phyloP scores from a whole-genome alignment of 73 alveolate species.

The Paramecium tetraurelia region DNA sequence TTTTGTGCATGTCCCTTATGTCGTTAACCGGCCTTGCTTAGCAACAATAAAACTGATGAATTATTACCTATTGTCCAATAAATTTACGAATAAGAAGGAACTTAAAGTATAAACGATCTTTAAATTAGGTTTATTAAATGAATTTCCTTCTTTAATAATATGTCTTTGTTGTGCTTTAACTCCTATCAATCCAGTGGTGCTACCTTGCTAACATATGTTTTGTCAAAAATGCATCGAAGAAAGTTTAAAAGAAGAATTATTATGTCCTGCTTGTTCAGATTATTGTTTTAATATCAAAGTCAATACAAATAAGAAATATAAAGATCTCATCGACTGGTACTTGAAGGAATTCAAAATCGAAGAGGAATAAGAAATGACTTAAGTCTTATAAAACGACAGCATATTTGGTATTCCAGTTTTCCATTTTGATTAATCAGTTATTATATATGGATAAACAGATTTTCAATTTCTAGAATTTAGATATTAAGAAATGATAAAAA shows the following conservation, averaged over 20 bases:
- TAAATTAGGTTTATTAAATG: slow-evolving; percentile 16
- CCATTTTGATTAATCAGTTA: neutral
- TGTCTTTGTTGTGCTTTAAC: slow-evolving; percentile 43
- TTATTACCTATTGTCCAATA: neutral
- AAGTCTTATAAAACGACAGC: too few species aligned
- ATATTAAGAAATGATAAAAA: slow-evolving; percentile 19
- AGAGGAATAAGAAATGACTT: neutral
- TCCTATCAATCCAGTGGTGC: slow-evolving; percentile 26
- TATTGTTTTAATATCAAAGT: neutral
- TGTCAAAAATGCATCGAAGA: slow-evolving; percentile 7
- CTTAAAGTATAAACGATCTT: neutral
- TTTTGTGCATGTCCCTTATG: slow-evolving; percentile 45
- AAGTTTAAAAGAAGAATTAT: neutral
- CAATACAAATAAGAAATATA: slow-evolving; percentile 17
- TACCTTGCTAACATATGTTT: slow-evolving; percentile 11
- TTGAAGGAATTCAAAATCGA: neutral
- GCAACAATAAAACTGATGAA: neutral
- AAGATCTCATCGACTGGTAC: slow-evolving; percentile 38
- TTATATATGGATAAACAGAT: neutral
- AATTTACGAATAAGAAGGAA: slow-evolving; percentile 6
- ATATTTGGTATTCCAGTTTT: slow-evolving; percentile 20
- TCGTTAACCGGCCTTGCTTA: neutral
- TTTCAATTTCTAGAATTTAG: neutral
- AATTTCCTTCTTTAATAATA: slow-evolving; percentile 31
- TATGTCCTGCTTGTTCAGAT: slow-evolving; percentile 48